A percentile compares a stretch with the other conserved stretches of the same genome.
These are phyloP conservation scores for Drosera spatulata DNA, from an alignment of 179 eudicot species.

Conservation along the genomic window DNA sequence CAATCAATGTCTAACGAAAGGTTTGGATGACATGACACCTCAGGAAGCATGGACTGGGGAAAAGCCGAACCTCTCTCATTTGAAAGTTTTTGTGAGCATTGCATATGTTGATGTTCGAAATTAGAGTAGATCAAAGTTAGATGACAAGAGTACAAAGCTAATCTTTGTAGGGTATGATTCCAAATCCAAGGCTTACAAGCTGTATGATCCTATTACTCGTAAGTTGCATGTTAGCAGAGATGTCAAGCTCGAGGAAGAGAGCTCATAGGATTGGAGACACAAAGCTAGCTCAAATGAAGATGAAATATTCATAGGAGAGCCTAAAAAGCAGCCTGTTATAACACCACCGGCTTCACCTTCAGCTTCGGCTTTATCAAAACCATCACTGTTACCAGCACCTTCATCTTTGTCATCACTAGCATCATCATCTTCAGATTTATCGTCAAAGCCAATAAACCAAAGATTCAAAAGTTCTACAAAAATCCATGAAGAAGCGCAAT, in stretches of 20 bases:
- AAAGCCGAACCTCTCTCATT: neutral
- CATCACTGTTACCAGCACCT: neutral
- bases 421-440: neutral
- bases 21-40: neutral
- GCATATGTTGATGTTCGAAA: neutral
- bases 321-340: too few species aligned
- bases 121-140: neutral
- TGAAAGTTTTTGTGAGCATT: neutral
- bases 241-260: neutral
- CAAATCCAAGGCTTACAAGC: neutral
- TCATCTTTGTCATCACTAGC: neutral
- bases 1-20: neutral
- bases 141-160: neutral
- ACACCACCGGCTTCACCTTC: too few species aligned
- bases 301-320: too few species aligned
- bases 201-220: neutral
- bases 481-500: neutral
- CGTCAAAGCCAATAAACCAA: too few species aligned
- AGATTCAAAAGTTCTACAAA: neutral
- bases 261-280: neutral
- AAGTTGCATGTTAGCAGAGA: neutral
- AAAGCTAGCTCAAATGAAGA: too few species aligned
- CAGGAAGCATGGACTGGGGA: neutral
- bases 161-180: neutral
- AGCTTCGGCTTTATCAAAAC: too few species aligned